These are phyloP conservation scores for Colletotrichum salicis DNA, from an alignment of 2,329 filamentous ascomycete genomes.

Conservation along the genomic window DNA sequence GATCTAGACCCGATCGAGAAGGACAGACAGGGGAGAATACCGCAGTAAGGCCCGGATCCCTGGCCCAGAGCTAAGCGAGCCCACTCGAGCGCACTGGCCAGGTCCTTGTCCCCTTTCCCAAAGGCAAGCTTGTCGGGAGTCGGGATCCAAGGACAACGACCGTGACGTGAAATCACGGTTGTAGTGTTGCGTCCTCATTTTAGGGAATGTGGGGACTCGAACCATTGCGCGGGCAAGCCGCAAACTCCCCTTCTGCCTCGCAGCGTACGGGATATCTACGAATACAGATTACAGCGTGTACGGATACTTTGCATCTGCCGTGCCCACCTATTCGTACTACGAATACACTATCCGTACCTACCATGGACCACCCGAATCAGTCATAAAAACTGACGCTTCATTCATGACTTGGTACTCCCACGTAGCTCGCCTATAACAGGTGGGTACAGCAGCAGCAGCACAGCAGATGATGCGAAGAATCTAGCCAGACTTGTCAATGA, in stretches of 20 bases:
- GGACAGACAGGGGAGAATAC: not conserved
- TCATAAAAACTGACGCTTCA: not conserved
- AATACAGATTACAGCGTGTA: not conserved
- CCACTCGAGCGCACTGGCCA: slow-evolving; percentile 1
- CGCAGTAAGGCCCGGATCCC: slow-evolving; percentile 12
- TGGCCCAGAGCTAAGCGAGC: slow-evolving; percentile 17
- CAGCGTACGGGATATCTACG: not conserved
- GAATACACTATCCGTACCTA: not conserved
- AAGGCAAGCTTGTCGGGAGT: slow-evolving; percentile 6
- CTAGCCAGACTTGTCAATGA: not conserved
- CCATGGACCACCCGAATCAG: not conserved
- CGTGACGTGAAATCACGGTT: not conserved
- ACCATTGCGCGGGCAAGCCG: not conserved
- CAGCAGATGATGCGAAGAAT: not conserved
- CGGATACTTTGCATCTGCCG: not conserved
- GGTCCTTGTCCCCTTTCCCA: not conserved
- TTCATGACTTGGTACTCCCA: not conserved
- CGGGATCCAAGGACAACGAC: slow-evolving; percentile 2
- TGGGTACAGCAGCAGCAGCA: not conserved
- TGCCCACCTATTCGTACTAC: not conserved
- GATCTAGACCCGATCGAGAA: not conserved
- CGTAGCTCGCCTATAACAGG: not conserved
- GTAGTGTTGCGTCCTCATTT: not conserved
- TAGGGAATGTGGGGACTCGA: slow-evolving; percentile 22
- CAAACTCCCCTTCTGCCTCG: not conserved